Percentiles rank a stretch among this genome's conserved stretches.
Conservation (phyloP, 371 early-diverging fungal genomes). For the Mucor saturninus region DNA sequence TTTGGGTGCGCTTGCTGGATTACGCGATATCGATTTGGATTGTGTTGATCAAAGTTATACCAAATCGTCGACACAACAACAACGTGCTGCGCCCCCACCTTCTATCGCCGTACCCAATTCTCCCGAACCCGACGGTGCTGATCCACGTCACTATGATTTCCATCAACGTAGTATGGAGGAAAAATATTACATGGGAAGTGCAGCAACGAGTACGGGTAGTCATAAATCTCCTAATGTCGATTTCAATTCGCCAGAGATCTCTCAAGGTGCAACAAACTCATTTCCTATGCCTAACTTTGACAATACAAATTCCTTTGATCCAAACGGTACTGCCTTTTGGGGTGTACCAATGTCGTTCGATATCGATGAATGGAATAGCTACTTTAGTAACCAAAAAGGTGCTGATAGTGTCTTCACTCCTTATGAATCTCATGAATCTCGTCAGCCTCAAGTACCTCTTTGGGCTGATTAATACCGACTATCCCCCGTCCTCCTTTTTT, state of each 20-base stretch:
- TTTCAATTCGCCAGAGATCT: constrained; percentile 16
- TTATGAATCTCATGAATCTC: constrained; percentile 2
- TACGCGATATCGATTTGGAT: constrained; percentile 50
- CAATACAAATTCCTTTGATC: constrained; percentile 23
- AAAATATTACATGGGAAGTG: constrained; percentile 25
- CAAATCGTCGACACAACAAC: constrained; percentile 6
- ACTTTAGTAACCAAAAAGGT: constrained; percentile 30
- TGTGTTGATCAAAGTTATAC: constrained; percentile 35
- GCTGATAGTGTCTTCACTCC: neutral
- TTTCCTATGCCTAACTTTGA: neutral
- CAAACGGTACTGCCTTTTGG: constrained; percentile 35
- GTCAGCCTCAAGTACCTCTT: constrained; percentile 5
- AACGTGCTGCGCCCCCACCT: constrained; percentile 6
- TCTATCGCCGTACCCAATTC: constrained; percentile 46
- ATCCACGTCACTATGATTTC: constrained; percentile 5
- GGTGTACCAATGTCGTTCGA: constrained; percentile 40
- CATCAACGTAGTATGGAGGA: constrained; percentile 22
- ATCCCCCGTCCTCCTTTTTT: neutral
- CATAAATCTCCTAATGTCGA: constrained; percentile 17
- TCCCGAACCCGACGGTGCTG: constrained; percentile 27
- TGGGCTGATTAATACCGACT: constrained; percentile 3
- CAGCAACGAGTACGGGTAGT: constrained; percentile 2
- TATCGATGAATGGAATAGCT: constrained; percentile 42
- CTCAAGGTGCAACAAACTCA: neutral
- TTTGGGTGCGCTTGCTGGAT: constrained; percentile 50